phyloP scores from a whole-genome alignment of 805 yeast genomes.

The Limtongia smithiae region DNA sequence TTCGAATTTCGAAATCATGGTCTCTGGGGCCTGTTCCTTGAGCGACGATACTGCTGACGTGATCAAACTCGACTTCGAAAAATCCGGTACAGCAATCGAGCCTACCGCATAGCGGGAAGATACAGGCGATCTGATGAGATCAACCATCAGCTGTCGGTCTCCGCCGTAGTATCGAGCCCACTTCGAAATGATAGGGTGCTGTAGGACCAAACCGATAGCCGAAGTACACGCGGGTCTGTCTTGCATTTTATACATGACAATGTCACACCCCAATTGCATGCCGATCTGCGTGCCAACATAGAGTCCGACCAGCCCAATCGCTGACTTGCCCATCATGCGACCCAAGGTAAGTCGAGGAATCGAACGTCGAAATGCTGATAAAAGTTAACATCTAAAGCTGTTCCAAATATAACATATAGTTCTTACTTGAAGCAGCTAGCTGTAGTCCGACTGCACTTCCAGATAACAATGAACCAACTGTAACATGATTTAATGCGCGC shows the following conservation, averaged over 20 bases:
- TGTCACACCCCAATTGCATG: conserved; percentile 2
- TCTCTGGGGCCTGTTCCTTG: not conserved
- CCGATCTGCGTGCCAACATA: conserved; percentile 3
- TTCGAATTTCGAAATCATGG: not conserved
- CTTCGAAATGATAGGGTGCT: not conserved
- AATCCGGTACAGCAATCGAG: not conserved
- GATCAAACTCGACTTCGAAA: not conserved
- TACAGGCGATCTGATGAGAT: conserved; percentile 1
- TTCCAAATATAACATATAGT: too few species aligned
- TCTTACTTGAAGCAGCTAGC: too few species aligned
- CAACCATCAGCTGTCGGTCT: conserved; percentile 3
- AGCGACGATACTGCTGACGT: not conserved
- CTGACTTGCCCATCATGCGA: not conserved
- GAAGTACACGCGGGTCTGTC: not conserved
- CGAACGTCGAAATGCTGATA: too few species aligned
- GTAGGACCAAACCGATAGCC: conserved; percentile 3
- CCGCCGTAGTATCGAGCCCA: conserved; percentile 9
- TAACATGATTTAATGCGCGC: conserved; percentile 1
- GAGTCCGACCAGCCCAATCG: not conserved
- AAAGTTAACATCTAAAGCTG: too few species aligned
- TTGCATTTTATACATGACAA: not conserved
- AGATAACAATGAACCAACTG: not conserved
- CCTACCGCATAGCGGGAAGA: not conserved
- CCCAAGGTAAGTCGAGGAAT: not conserved
- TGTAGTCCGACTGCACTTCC: not conserved